A percentile compares a stretch with the other conserved stretches of the same genome.
Conservation (phyloP, 2,329 filamentous ascomycete genomes). For the Exophiala aquamarina region DNA sequence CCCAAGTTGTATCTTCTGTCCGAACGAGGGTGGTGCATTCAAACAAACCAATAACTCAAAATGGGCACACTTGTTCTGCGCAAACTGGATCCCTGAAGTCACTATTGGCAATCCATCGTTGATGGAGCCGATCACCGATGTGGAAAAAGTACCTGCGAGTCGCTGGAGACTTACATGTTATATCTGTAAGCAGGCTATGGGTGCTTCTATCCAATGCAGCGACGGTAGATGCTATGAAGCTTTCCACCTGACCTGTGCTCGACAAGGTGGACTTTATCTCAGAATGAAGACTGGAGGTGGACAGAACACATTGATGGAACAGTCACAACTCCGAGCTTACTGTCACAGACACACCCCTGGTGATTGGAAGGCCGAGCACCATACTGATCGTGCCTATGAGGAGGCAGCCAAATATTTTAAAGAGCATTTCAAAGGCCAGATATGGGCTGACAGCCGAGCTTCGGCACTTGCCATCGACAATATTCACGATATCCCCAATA, state of each 20-base stretch:
- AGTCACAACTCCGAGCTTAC: slow-evolving; percentile 84
- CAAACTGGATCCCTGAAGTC: slow-evolving; percentile 98
- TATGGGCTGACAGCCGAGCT: slow-evolving; percentile 89
- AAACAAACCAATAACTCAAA: slow-evolving; percentile 96
- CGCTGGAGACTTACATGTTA: slow-evolving; percentile 95
- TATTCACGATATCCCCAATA: slow-evolving; percentile 54
- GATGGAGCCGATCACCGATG: slow-evolving; percentile 97
- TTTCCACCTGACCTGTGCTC: slow-evolving; percentile 95
- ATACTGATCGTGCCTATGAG: slow-evolving; percentile 74
- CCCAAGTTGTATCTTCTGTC: slow-evolving; percentile 96
- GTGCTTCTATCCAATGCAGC: slow-evolving; percentile 95
- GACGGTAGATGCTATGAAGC: slow-evolving; percentile 97
- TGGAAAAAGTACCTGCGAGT: slow-evolving; percentile 93
- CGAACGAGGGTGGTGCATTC: slow-evolving; percentile 95
- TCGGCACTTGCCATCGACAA: slow-evolving; percentile 78
- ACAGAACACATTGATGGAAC: slow-evolving; percentile 73
- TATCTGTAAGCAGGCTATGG: slow-evolving; percentile 96
- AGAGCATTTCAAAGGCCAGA: slow-evolving; percentile 79
- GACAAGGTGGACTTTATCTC: slow-evolving; percentile 80
- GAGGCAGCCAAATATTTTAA: slow-evolving; percentile 89
- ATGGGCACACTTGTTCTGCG: slow-evolving; percentile 94
- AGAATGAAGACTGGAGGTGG: slow-evolving; percentile 95
- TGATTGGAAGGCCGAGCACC: slow-evolving; percentile 85
- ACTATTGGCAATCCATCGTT: slow-evolving; percentile 93
- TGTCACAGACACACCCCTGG: slow-evolving; percentile 92